Conservation (phyloP, 495 filamentous ascomycete genomes). For the Astrothelium subdiscretum region DNA sequence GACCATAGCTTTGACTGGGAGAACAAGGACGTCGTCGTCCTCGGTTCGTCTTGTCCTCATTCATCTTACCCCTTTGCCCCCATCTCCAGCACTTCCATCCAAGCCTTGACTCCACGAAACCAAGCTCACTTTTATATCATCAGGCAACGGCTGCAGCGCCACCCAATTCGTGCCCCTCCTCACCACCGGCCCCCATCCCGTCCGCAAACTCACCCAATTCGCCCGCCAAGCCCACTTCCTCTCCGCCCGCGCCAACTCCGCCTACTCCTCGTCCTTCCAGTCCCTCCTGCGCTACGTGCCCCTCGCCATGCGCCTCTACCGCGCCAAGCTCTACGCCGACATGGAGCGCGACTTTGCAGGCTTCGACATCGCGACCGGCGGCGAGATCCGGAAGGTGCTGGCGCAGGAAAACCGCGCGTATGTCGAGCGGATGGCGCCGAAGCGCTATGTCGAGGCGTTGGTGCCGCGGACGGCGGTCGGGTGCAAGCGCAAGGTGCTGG, state of each 20-base stretch:
- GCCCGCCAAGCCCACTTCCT: constrained; percentile 21
- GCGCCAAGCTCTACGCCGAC: constrained; percentile 18
- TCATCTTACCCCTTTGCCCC: constrained; percentile 4
- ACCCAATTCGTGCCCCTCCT: constrained; percentile 26
- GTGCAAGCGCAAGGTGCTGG: constrained; percentile 25
- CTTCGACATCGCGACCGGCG: constrained; percentile 19
- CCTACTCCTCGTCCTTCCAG: constrained; percentile 21
- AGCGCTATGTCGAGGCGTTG: constrained; percentile 22
- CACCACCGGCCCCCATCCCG: constrained; percentile 6
- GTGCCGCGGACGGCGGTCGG: constrained; percentile 22
- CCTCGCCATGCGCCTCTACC: constrained; percentile 22
- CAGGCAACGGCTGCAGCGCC: constrained; percentile 23
- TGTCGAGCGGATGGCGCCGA: constrained; percentile 20
- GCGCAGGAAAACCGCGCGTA: constrained; percentile 19
- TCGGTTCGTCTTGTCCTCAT: constrained; percentile 29
- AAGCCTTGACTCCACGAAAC: too few relatives aligned
- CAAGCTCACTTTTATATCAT: background rate
- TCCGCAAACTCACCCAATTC: constrained; percentile 21
- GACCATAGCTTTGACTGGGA: constrained; percentile 40
- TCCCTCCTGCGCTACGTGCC: constrained; percentile 20
- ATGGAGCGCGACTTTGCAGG: constrained; percentile 24
- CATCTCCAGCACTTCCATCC: too few relatives aligned
- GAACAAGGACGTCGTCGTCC: constrained; percentile 48
- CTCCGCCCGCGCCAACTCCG: constrained; percentile 17
- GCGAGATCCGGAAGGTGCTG: constrained; percentile 10